A percentile compares a stretch with the other conserved stretches of the same genome.
Evolutionary conservation across 805 yeast species (phyloP).

Genomic region (Vanderwaltozyma tropicalis): DNA sequence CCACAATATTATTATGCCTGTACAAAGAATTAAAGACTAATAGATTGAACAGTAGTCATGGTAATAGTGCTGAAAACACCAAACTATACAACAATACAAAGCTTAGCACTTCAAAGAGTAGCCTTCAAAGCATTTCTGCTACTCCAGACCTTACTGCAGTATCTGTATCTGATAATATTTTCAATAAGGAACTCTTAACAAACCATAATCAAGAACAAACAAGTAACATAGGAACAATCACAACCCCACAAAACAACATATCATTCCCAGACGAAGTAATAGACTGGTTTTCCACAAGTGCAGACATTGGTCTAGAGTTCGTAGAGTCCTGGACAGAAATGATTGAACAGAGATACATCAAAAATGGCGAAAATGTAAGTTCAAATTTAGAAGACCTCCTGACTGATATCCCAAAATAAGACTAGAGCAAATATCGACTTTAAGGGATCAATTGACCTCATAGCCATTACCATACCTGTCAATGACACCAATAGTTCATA

Average conservation of each 20-base stretch:
- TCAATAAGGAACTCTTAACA: no score
- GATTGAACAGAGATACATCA: slow-evolving; percentile 53
- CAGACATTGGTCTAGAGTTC: slow-evolving; percentile 44
- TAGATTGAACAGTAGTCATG: slow-evolving; percentile 6
- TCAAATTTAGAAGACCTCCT: neutral
- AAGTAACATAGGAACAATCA: neutral
- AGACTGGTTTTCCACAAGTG: slow-evolving; percentile 42
- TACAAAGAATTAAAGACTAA: slow-evolving; percentile 62
- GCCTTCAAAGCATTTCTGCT: neutral
- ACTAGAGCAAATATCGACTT: neutral
- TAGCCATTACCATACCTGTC: no score
- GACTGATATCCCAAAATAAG: neutral
- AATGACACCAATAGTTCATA: no score
- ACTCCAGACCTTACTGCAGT: no score
- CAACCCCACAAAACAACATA: neutral
- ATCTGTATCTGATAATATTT: no score
- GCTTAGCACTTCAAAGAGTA: no score
- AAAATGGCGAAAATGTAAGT: neutral
- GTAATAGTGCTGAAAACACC: neutral
- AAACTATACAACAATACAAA: no score
- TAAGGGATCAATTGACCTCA: no score
- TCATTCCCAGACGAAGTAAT: slow-evolving; percentile 28
- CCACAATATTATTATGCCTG: slow-evolving; percentile 63
- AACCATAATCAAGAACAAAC: no score
- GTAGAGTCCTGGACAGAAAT: slow-evolving; percentile 76